These are phyloP conservation scores for Colletotrichum sp. DNA, from an alignment of 2,329 filamentous ascomycete genomes.

Conservation along the genomic window DNA sequence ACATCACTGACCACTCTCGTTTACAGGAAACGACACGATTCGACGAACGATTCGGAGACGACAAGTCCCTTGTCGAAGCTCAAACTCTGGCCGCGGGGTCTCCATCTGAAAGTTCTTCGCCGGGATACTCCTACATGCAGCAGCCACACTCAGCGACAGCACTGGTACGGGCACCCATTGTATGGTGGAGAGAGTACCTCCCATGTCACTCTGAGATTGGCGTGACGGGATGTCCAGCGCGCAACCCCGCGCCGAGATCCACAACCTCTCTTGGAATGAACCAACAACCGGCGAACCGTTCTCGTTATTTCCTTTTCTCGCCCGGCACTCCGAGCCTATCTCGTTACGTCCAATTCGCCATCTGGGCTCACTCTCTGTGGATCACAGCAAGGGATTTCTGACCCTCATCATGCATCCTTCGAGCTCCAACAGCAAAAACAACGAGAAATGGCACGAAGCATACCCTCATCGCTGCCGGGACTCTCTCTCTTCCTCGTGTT, in stretches of 20 bases:
- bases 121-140: background rate
- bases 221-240: background rate
- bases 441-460: conserved; percentile 6
- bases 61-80: background rate
- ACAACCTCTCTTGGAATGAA: conserved; percentile 18
- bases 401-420: conserved; percentile 14
- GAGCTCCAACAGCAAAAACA: background rate
- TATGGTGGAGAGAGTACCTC: background rate
- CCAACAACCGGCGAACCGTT: conserved; percentile 13
- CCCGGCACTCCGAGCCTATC: conserved; percentile 17
- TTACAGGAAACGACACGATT: background rate
- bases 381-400: background rate
- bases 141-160: background rate
- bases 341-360: conserved; percentile 9
- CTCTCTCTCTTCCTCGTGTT: background rate
- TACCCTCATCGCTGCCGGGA: background rate
- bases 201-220: background rate
- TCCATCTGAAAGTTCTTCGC: background rate
- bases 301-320: conserved; percentile 16
- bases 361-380: conserved; percentile 12
- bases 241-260: conserved; percentile 22
- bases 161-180: background rate
- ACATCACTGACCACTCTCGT: background rate
- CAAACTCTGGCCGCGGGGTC: background rate
- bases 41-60: background rate